Evolutionary conservation across 345 rosid genomes (phyloP), one percentile per base, ranked within the genome.

Genomic region (Passiflora organensis): DNA sequence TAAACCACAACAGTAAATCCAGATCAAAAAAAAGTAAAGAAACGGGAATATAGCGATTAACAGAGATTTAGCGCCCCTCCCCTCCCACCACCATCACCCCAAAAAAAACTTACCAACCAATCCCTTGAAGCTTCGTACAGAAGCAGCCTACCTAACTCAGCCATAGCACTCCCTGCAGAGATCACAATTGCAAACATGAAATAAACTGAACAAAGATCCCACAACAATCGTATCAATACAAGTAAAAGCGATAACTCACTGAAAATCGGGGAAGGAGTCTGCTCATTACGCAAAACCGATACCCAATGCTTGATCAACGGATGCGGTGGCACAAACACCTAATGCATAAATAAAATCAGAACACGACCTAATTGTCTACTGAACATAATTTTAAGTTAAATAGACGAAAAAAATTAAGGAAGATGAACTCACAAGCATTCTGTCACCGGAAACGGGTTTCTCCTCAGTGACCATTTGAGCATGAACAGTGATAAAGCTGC

Each of bases 271-370:
- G 72, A 72, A 53, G 95, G 95, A 42, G 96, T 84, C 67, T 80
- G 95, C 36, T 88, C 93, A 34, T 88, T 91, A 59, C 95, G 76
- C 43, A 91, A 59, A 60, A 91, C 83, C 6, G 90, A 86, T 72
- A 91, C 78, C 96, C 96, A 88, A 59, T 91, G 98, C 80, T 88
- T 88, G 76, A 91, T 84, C 77, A 88, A 73, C 15, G 96, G 95
- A 74, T 86, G 93, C 0, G 93, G 96, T 16, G 98, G 96, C 78
- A 88, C 98, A 61, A 75, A 82, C 0, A 85, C 96, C 93, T 91
- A 44, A 56, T 19, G 10, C 14, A 25, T 36, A 6, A 47, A 49
- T 41, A 1, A 14, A 37, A 56, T 25, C 20, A 57, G n/a, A n/a
- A 48, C 11, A n/a, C 20, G 4, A 4, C 48, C 51, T 50, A 61